Percentiles rank a stretch among this genome's conserved stretches.
phyloP scores from a whole-genome alignment of 441 rosid genomes.

The Corymbia calophylla region DNA sequence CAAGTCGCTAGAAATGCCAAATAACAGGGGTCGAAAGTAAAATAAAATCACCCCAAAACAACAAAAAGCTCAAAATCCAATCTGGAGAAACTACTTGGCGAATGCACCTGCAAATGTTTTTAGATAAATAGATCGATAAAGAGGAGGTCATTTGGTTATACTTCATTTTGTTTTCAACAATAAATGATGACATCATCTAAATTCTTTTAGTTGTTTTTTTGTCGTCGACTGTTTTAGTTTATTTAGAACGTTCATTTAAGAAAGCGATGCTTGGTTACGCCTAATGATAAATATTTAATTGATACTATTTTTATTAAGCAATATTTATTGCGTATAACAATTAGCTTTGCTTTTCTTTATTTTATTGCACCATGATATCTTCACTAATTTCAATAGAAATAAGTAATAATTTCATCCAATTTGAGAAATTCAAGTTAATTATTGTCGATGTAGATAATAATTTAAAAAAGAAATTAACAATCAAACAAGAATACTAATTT shows the following conservation, averaged over 20 bases:
- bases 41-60: background rate
- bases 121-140: no score
- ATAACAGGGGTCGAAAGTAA: background rate
- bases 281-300: background rate
- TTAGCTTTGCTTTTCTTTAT: background rate
- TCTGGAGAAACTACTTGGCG: background rate
- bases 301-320: background rate
- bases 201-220: background rate
- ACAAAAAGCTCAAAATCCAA: background rate
- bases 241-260: background rate
- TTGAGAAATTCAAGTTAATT: background rate
- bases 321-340: background rate
- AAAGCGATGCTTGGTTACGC: background rate
- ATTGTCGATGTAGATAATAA: no score
- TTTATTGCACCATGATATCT: background rate
- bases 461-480: background rate
- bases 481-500: background rate
- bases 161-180: no score
- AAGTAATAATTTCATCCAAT: background rate
- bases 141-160: background rate
- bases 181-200: background rate
- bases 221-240: background rate
- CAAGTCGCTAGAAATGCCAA: background rate
- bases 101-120: background rate
- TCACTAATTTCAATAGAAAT: background rate